Evolutionary conservation across 805 yeast species (phyloP), one percentile per base, ranked within the genome.

Genomic region (Yarrowia phangngaensis): DNA sequence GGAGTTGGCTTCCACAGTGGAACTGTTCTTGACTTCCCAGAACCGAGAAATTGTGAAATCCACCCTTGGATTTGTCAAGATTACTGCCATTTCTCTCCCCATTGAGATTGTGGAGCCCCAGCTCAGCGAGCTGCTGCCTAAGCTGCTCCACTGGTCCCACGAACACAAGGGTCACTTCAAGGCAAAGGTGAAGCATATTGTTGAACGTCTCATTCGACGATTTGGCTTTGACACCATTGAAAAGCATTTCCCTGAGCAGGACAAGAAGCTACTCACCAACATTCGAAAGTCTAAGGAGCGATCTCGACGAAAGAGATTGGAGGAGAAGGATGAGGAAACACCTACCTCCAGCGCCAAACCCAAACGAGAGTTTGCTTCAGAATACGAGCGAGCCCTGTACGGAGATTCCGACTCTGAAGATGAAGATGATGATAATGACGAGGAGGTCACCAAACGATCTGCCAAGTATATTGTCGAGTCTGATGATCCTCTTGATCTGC

Each of bases 111-210:
- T 89, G 50, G 73, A 73, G 55, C 72, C 78, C 12, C 80, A 82
- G 58, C 74, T 90, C 58, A 72, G 72, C 24, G 80, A 76, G 8
- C 67, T 92, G 45, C 69, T 92, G 48, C 71, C 75, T 19, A 82
- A 84, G 58, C 73, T 92, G 59, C 72, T 92, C 76, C 79, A 80
- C 53, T 89, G 97, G 92, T 86, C 96, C 31, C 92, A 87, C 64
- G 97, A 89, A 63, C 97, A 90, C 66, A 86, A 87, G 60, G 94
- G 95, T 38, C 95, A 88, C 62, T 92, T 92, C 74, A 88, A 86
- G 64, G 77, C 89, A 11, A 90, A 86, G 65, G 90, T 92, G 27
- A 86, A 87, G 69, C 97, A 92, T 61, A 83, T 92, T 49, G 71
- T 92, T 54, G 99, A 92, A 72, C 78, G 97, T 58, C 70, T 92